These are phyloP conservation scores for Yamadazyma akitaensis DNA, from an alignment of 805 yeast genomes.

Conservation along the genomic window DNA sequence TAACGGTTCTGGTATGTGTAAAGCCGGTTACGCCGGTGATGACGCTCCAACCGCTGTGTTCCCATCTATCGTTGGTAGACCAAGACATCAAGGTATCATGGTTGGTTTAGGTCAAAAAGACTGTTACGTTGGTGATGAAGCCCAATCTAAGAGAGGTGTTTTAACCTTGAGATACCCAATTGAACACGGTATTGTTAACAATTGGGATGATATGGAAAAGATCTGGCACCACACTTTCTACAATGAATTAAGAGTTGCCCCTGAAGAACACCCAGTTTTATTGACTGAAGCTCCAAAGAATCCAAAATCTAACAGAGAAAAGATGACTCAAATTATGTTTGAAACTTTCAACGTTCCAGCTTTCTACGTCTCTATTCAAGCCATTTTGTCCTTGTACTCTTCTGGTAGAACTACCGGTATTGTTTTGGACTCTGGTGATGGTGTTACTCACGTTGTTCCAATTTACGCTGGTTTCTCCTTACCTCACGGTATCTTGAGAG, in stretches of 20 bases:
- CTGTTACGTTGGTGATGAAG: slow-evolving; percentile 99
- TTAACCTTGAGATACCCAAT: slow-evolving; percentile 97
- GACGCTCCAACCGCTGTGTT: slow-evolving; percentile 99
- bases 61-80: slow-evolving; percentile 99
- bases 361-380: slow-evolving; percentile 97
- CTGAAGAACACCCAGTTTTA: slow-evolving; percentile 99
- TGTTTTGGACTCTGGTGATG: slow-evolving; percentile 99
- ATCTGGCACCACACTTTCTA: slow-evolving; percentile 99
- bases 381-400: slow-evolving; percentile 95
- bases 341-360: slow-evolving; percentile 99
- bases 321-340: slow-evolving; percentile 99
- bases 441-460: slow-evolving; percentile 99
- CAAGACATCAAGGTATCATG: slow-evolving; percentile 99
- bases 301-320: slow-evolving; percentile 99
- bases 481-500: slow-evolving; percentile 98
- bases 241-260: slow-evolving; percentile 99
- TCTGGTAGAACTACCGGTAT: slow-evolving; percentile 99
- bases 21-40: slow-evolving; percentile 99
- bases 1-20: slow-evolving; percentile 99
- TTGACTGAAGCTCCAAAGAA: slow-evolving; percentile 99
- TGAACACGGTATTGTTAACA: slow-evolving; percentile 99
- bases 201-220: slow-evolving; percentile 99
- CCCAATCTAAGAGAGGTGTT: slow-evolving; percentile 99
- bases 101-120: slow-evolving; percentile 99
- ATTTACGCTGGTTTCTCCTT: slow-evolving; percentile 99